Conservation (phyloP, 768 basidiomycete genomes). For the Boletus sp. region DNA sequence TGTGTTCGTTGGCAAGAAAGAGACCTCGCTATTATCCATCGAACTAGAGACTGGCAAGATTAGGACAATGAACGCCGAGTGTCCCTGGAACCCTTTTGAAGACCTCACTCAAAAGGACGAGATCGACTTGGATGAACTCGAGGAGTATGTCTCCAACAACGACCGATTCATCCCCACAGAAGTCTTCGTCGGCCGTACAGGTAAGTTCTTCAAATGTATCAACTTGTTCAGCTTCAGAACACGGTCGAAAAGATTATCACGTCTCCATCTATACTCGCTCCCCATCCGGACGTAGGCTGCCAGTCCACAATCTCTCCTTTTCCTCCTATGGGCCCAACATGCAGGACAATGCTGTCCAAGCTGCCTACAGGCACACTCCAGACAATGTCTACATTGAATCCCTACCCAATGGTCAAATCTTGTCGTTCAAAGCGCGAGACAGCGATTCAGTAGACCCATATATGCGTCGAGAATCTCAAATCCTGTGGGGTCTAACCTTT, state of each 20-base stretch:
- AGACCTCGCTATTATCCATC: slow-evolving; percentile 75
- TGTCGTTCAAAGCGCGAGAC: slow-evolving; percentile 60
- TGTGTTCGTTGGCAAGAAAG: slow-evolving; percentile 88
- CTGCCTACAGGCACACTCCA: slow-evolving; percentile 69
- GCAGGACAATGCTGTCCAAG: slow-evolving; percentile 71
- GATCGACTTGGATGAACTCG: slow-evolving; percentile 59
- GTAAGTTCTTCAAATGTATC: slow-evolving; percentile 35
- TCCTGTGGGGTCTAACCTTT: slow-evolving; percentile 62
- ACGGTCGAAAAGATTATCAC: slow-evolving; percentile 69
- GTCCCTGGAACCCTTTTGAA: slow-evolving; percentile 71
- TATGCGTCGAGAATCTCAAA: slow-evolving; percentile 34
- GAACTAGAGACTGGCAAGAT: slow-evolving; percentile 80
- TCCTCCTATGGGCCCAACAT: slow-evolving; percentile 94
- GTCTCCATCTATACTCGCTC: slow-evolving; percentile 74
- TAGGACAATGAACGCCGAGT: slow-evolving; percentile 73
- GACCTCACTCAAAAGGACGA: slow-evolving; percentile 44
- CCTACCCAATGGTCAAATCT: slow-evolving; percentile 72
- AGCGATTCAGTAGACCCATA: slow-evolving; percentile 29
- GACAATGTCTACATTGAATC: slow-evolving; percentile 83
- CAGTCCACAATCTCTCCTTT: slow-evolving; percentile 81
- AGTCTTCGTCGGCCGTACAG: slow-evolving; percentile 66
- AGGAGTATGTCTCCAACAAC: slow-evolving; percentile 42
- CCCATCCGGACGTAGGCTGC: slow-evolving; percentile 36
- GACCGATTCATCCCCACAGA: slow-evolving; percentile 36
- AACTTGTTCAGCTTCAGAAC: slow-evolving; percentile 1